Conservation (phyloP, 1,284 basidiomycete species). For the Peniophora sp. region DNA sequence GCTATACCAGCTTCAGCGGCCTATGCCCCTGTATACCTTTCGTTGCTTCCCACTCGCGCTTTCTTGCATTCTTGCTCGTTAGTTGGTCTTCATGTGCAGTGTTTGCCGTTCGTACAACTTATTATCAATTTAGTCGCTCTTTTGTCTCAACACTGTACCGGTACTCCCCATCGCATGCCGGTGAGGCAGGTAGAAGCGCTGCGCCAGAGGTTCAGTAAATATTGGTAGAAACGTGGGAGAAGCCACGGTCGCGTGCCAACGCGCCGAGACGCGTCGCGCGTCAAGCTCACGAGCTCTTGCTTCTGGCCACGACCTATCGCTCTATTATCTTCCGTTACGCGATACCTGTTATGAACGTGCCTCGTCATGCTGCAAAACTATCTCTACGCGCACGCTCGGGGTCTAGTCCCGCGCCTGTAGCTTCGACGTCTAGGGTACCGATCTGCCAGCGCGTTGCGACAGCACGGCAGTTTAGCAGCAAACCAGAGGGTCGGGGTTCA, state of each 20-base stretch:
- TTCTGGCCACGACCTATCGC: neutral
- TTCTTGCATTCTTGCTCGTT: neutral
- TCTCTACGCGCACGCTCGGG: neutral
- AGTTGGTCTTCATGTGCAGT: neutral
- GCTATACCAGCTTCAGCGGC: too few species aligned
- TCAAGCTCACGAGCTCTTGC: neutral
- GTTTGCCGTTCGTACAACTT: too few species aligned
- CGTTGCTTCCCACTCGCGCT: neutral
- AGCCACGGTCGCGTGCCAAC: too few species aligned
- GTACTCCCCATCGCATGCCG: too few species aligned
- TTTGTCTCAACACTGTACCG: too few species aligned
- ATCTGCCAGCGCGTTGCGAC: neutral
- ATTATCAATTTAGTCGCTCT: too few species aligned
- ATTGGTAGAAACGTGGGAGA: too few species aligned
- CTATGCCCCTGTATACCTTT: slow-evolving; percentile 2
- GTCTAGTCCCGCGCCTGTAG: neutral
- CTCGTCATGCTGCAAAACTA: neutral
- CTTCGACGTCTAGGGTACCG: neutral
- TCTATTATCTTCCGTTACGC: neutral
- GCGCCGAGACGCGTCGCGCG: too few species aligned
- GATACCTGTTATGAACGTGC: neutral
- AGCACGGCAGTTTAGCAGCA: neutral
- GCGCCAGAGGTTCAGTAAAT: too few species aligned
- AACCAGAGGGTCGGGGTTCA: neutral
- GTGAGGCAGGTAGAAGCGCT: too few species aligned